Evolutionary conservation across 2,329 filamentous ascomycete species (phyloP).

Genomic region (Amauroascus niger): DNA sequence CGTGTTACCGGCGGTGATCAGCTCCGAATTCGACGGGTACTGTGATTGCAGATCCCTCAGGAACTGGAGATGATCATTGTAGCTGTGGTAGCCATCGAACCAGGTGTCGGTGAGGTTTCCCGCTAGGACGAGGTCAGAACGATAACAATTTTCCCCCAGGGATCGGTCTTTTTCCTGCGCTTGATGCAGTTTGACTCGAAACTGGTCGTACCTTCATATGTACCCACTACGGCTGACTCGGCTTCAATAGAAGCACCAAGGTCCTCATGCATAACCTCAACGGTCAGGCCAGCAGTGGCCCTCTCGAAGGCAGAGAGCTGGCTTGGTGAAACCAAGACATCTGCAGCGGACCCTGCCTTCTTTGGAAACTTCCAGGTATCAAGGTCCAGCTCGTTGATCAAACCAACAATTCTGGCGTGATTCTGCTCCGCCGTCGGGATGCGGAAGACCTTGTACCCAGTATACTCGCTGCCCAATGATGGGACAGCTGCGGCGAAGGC

Average conservation of each 20-base stretch:
- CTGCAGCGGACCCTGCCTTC: slow-evolving; percentile 25
- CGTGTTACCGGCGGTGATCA: slow-evolving; percentile 44
- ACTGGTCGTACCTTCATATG: slow-evolving; percentile 22
- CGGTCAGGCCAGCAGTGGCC: slow-evolving; percentile 25
- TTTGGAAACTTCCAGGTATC: slow-evolving; percentile 19
- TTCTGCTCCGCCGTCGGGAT: slow-evolving; percentile 15
- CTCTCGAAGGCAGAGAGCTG: slow-evolving; percentile 33
- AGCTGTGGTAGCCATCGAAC: slow-evolving; percentile 49
- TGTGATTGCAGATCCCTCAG: slow-evolving; percentile 39
- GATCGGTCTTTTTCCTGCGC: neutral
- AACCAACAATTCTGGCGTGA: slow-evolving; percentile 15
- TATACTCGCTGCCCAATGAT: slow-evolving; percentile 13
- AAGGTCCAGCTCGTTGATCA: slow-evolving; percentile 17
- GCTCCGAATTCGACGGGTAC: slow-evolving; percentile 41
- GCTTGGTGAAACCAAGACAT: slow-evolving; percentile 35
- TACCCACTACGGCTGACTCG: slow-evolving; percentile 26
- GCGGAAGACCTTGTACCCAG: slow-evolving; percentile 21
- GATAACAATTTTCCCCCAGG: neutral
- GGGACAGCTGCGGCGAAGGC: slow-evolving; percentile 8
- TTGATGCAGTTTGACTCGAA: neutral
- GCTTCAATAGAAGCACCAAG: slow-evolving; percentile 35
- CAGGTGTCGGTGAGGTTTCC: slow-evolving; percentile 32
- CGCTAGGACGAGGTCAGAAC: slow-evolving; percentile 11
- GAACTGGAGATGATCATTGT: slow-evolving; percentile 44
- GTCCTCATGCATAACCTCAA: slow-evolving; percentile 36